Conservation (phyloP, 1,139 yeast genomes). For the Meyerozyma carpophila region DNA sequence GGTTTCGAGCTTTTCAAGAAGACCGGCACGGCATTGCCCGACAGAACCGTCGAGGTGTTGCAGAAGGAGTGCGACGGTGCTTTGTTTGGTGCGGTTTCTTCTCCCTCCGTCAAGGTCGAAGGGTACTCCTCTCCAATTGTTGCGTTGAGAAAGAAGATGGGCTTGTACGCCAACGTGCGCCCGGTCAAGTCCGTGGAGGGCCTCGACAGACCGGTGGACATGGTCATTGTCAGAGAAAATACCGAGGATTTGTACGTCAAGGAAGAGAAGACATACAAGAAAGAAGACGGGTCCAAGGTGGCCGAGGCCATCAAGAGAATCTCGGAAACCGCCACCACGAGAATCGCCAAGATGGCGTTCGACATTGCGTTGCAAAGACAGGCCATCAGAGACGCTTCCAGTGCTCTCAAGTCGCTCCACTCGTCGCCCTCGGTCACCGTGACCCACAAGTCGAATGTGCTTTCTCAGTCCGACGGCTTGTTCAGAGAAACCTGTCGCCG, state of each 20-base stretch:
- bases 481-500: conserved; percentile 88
- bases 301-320: conserved; percentile 98
- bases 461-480: conserved; percentile 88
- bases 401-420: conserved; percentile 34
- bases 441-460: conserved; percentile 93
- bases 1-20: conserved; percentile 90
- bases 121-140: conserved; percentile 98
- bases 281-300: conserved; percentile 65
- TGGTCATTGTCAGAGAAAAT: conserved; percentile 97
- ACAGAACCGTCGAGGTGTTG: conserved; percentile 78
- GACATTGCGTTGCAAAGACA: conserved; percentile 92
- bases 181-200: conserved; percentile 93
- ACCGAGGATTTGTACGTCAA: conserved; percentile 96
- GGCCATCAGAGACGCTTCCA: conserved; percentile 61
- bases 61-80: conserved; percentile 91
- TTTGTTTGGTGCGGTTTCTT: conserved; percentile 92
- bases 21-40: conserved; percentile 94
- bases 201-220: conserved; percentile 81
- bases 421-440: conserved; percentile 72
- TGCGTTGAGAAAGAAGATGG: conserved; percentile 91
- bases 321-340: conserved; percentile 76
- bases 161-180: conserved; percentile 92
- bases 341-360: conserved; percentile 86
- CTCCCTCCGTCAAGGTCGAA: conserved; percentile 88
- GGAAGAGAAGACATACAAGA: conserved; percentile 73